Base-by-base conservation (phyloP, 73 alveolate genomes). In the Tetrahymena thermophila region DNA sequence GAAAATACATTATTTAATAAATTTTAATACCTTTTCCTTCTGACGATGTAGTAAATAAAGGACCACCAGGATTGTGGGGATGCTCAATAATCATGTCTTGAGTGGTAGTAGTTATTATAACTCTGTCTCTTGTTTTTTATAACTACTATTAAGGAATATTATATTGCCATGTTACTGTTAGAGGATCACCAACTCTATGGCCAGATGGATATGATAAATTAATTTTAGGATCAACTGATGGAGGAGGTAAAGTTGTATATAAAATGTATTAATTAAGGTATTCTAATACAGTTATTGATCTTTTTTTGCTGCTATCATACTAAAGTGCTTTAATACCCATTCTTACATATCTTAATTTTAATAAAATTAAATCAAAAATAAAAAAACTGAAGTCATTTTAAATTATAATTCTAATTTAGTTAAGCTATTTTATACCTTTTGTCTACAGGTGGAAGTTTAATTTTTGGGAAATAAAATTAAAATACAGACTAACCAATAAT, bases 31-130 rank as follows among this genome's bases (percentile, higher is more conserved):
- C 89, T 71, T 31, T 71, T 71, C 89, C 89, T 71, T 71, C 23
- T 28, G 89, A 71, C 5, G 89, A 71, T 28, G 89, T 42, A n/a
- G 94, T 55, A 85, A 21, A 94, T 37, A 94, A 28, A 16, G 96
- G 84, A 37, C 96, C 96, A 37, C 93, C 85, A 31, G 96, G 96
- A 84, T 94, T 94, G 35, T 94, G 93, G 19, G 96, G 96, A 21
- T 94, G 96, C 25, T 94, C 96, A 84, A 94, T 85, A 10, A 35
- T 94, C 84, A 85, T 94, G 35, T 94, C 94, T 35, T 23, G 43
- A 94, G 93, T 94, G 1, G 93, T 94, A 16, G 96, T 94, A 9
- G 94, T 84, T 10, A 94, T 43, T 10, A 94, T 94, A 44, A 93
- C 35, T 94, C 96, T 94, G 40, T 94, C 96, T 58, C 93, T 94